Evolutionary conservation across 768 basidiomycete genomes (phyloP), one percentile per base, ranked within the genome.

Genomic region (Porpolomopsis calyptriformis): DNA sequence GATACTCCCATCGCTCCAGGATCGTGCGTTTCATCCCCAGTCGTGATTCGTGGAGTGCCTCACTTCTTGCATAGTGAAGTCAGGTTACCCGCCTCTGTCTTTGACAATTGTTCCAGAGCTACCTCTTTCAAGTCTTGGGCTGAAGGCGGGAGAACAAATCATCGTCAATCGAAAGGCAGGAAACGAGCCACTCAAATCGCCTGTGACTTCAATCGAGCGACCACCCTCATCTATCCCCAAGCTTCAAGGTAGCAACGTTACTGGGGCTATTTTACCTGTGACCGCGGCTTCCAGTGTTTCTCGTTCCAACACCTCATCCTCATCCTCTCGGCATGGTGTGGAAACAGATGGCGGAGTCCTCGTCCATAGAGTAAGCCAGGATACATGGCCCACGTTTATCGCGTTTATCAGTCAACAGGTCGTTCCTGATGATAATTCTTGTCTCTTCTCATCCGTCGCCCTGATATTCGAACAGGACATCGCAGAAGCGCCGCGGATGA

Each of bases 341-440:
- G 65, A 72, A 34, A 75, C 71, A 4, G 76, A 78, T 38, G 78
- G 79, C 0, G 75, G 81, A 12, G 74, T 77, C 44, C 69, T 90
- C 14, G 64, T 90, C n/a, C 85, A 89, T 57, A 68, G 83, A 49
- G 88, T 87, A 57, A 16, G 63, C 12, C 25, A 11, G 31, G 38
- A 27, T 27, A 38, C n/a, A 22, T 10, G 11, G 4, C 1, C 29
- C 24, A 40, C 12, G 39, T 26, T 23, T 8, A 19, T 29, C 46
- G 4, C 12, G 10, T 11, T 26, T 24, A 39, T 55, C 35, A 33
- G 19, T 40, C 43, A 55, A 27, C 52, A 86, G 78, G 72, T 91
- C 46, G 89, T 94, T 14, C 93, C 92, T n/a, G 94, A 98, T 57
- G 94, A 98, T 64, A 98, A 98, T 56, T 86, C 90, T 1, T 98